A percentile compares a stretch with the other conserved stretches of the same genome.
phyloP scores from a whole-genome alignment of 2,329 filamentous ascomycete species.

The Lasiodiplodia citricola region DNA sequence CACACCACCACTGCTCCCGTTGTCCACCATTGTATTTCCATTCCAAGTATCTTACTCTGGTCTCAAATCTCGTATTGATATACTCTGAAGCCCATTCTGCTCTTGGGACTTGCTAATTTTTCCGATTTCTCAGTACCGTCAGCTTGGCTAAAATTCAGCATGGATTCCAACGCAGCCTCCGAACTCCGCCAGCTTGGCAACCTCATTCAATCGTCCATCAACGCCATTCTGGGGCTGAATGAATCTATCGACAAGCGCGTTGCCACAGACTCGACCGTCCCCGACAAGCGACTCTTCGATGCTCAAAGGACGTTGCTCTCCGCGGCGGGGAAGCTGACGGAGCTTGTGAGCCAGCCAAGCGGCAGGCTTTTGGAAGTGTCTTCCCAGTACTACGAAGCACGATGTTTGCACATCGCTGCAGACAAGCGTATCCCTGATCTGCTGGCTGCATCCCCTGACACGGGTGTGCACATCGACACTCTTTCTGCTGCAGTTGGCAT shows the following conservation, averaged over 20 bases:
- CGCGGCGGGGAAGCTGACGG: slow-evolving; percentile 41
- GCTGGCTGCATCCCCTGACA: slow-evolving; percentile 34
- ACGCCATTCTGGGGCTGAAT: slow-evolving; percentile 10
- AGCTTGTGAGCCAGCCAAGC: slow-evolving; percentile 42
- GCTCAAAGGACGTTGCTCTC: slow-evolving; percentile 41
- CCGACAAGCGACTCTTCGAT: slow-evolving; percentile 36
- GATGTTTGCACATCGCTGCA: slow-evolving; percentile 43
- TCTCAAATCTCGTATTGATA: not conserved
- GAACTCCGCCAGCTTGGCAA: slow-evolving; percentile 10
- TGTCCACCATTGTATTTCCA: no score
- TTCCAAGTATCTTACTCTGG: not conserved
- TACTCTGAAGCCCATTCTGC: not conserved
- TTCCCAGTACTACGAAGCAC: slow-evolving; percentile 42
- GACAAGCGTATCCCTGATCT: slow-evolving; percentile 43
- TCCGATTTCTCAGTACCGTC: not conserved
- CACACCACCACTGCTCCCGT: not conserved
- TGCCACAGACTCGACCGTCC: not conserved
- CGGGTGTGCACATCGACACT: slow-evolving; percentile 34
- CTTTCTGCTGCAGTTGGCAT: slow-evolving; percentile 23
- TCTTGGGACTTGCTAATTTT: no score
- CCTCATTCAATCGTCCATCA: slow-evolving; percentile 9
- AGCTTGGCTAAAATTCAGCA: not conserved
- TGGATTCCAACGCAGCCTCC: not conserved
- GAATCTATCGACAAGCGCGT: slow-evolving; percentile 1
- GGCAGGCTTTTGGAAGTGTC: slow-evolving; percentile 41